Conservation (phyloP, 441 rosid genomes). For the Populus hybrid region DNA sequence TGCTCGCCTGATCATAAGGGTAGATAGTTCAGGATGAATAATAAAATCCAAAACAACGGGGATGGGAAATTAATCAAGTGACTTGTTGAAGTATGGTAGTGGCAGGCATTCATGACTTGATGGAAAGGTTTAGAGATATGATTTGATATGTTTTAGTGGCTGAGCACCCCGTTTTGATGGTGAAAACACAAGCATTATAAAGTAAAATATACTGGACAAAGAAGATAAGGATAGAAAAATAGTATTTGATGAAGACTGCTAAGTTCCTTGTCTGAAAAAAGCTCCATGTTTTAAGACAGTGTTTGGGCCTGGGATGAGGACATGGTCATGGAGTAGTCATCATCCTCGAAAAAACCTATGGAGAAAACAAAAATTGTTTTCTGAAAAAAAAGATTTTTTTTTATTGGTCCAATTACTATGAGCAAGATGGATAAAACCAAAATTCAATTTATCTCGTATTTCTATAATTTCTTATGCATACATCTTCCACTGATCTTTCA, state of each 20-base stretch:
- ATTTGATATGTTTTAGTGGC: not conserved
- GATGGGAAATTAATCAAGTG: not conserved
- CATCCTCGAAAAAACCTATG: not conserved
- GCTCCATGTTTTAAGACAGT: not conserved
- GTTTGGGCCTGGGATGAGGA: not conserved
- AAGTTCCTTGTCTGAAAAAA: not conserved
- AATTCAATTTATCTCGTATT: not conserved
- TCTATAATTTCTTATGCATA: not conserved
- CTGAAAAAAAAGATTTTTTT: too few relatives aligned
- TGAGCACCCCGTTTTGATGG: not conserved
- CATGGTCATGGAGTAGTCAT: not conserved
- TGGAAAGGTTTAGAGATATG: not conserved
- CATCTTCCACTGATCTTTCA: not conserved
- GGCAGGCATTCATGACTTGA: not conserved
- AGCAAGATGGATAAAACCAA: not conserved
- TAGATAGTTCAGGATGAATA: not conserved
- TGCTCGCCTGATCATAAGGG: not conserved
- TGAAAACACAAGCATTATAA: not conserved
- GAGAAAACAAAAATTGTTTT: too few relatives aligned
- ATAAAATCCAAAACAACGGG: not conserved
- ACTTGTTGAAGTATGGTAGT: not conserved
- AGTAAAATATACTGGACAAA: not conserved
- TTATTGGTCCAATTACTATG: not conserved
- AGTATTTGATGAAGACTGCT: not conserved
- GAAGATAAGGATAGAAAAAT: not conserved